Percentiles rank a stretch among this genome's conserved stretches.
Evolutionary conservation across 1,284 basidiomycete species (phyloP).

Genomic region (Pterula multifida): DNA sequence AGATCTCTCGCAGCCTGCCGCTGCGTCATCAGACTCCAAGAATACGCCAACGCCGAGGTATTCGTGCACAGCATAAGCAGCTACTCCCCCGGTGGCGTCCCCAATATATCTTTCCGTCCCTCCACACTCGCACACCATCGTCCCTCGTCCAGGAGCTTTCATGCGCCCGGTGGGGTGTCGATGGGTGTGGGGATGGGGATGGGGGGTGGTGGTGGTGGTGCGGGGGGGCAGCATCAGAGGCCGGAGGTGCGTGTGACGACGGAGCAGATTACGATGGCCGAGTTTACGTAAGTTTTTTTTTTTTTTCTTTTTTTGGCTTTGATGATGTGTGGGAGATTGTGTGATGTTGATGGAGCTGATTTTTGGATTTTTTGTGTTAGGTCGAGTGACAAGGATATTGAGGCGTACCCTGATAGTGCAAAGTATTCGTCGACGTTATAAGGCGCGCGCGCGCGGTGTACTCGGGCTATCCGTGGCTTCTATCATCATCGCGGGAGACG

Average conservation of each 20-base stretch:
- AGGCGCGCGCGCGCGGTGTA: no score
- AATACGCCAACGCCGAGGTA: slow-evolving; percentile 32
- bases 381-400: neutral
- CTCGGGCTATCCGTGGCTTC: no score
- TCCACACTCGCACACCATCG: slow-evolving; percentile 9
- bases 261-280: slow-evolving; percentile 40
- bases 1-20: slow-evolving; percentile 56
- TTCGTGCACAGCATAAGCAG: slow-evolving; percentile 25
- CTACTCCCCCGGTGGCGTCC: neutral
- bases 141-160: slow-evolving; percentile 18
- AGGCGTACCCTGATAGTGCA: no score
- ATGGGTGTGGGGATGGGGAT: slow-evolving; percentile 3
- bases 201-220: slow-evolving; percentile 8
- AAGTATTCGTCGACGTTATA: no score
- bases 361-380: neutral
- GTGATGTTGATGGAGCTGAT: no score
- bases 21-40: slow-evolving; percentile 48
- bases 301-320: slow-evolving; percentile 15
- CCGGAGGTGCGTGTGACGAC: slow-evolving; percentile 48
- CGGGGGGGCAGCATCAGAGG: slow-evolving; percentile 21
- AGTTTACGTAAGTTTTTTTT: slow-evolving; percentile 16
- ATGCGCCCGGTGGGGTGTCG: slow-evolving; percentile 13
- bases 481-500: no score
- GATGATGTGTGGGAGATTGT: no score
- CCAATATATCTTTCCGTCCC: neutral